Evolutionary conservation across 306 rosid genomes (phyloP), one percentile per base, ranked within the genome.

Genomic region (Prunus mongolica): DNA sequence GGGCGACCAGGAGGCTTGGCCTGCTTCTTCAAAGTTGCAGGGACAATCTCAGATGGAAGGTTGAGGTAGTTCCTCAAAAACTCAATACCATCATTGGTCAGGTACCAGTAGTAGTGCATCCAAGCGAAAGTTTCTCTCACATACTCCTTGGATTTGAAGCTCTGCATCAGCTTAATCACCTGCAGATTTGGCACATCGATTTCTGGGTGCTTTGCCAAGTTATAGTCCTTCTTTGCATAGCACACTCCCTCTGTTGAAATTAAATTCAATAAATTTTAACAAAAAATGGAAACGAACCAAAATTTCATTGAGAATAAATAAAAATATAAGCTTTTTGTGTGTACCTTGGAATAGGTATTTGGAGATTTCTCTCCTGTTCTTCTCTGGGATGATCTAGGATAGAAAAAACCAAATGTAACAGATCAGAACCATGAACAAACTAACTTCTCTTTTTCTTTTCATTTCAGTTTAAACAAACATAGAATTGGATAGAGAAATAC

Each of bases 151-250:
- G 99, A 95, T 67, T 95, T 92, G 74, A 95, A 95, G 64, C 98
- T 95, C 89, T 95, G 98, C 98, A 92, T 95, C 16, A 95, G 85
- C 91, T 95, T 95, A 8, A 95, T 92, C 82, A 92, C 98, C 86
- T 95, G 97, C 46, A 95, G 86, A 72, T 92, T 95, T 0, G 97
- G 99, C 25, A 92, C 99, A 52, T 95, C 99, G 15, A 95, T 92
- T 2, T 95, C 97, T 0, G 93, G 97, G 76, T 95, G 97, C 83
- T 92, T 90, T 0, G 97, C 89, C 71, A 95, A 74, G 73, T 92
- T 95, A 78, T 3, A 95, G 69, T 95, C 97, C 81, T 92, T 87
- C 85, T 87, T 87, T 10, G 88, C 88, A 60, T 15, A 85, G 84
- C 91, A 87, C 34, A 87, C 91, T 24, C 90, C 90, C 88, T 84